Evolutionary conservation across 225 moss, liverwort and hornwort genomes (phyloP).

Genomic region (Rhytidiadelphus loreus): DNA sequence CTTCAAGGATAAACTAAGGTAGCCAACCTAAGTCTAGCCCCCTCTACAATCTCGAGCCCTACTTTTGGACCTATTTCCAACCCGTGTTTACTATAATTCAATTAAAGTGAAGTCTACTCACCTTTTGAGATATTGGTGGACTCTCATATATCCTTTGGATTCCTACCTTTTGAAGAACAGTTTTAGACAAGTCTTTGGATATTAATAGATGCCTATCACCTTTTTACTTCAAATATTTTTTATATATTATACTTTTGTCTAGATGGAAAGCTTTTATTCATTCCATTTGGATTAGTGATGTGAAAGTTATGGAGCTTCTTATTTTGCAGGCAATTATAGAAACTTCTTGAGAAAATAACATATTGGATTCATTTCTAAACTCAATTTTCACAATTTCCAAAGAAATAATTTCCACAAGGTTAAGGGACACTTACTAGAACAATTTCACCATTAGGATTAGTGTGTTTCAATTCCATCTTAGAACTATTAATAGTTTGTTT

Average conservation of each 20-base stretch:
- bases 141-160: accelerated
- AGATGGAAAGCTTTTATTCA: too few species aligned
- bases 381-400: background rate
- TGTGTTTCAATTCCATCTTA: background rate
- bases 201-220: background rate
- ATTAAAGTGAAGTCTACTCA: background rate
- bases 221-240: background rate
- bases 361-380: background rate
- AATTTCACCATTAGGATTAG: background rate
- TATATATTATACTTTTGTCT: too few species aligned
- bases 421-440: background rate
- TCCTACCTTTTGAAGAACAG: background rate
- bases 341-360: too few species aligned
- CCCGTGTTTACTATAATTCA: accelerated
- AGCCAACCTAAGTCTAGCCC: accelerated
- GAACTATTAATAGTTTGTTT: background rate
- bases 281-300: too few species aligned
- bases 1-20: background rate
- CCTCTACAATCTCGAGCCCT: accelerated
- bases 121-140: background rate
- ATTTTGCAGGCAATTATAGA: background rate
- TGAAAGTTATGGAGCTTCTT: background rate
- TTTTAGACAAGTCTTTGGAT: background rate
- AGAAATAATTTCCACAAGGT: background rate
- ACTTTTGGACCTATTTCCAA: background rate